A percentile compares a stretch with the other conserved stretches of the same genome.
Conservation (phyloP, 768 basidiomycete genomes). For the Macrolepiota dolichaula region DNA sequence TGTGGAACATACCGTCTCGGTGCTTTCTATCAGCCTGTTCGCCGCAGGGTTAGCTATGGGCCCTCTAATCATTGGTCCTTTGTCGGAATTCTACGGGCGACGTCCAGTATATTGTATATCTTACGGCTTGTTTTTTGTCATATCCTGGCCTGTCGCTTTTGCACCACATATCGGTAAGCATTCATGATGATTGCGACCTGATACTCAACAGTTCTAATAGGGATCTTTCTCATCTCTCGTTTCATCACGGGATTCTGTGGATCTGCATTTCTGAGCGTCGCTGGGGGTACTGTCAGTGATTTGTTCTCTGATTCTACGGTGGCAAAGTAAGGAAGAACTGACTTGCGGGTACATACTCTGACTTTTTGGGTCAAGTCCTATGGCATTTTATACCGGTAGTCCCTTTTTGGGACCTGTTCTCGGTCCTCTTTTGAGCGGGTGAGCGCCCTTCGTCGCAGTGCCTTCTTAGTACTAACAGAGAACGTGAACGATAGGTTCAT, state of each 20-base stretch:
- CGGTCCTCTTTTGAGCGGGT: slow-evolving; percentile 62
- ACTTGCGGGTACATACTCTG: neutral
- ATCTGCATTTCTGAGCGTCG: slow-evolving; percentile 53
- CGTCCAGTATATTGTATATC: slow-evolving; percentile 60
- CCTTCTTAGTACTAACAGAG: neutral
- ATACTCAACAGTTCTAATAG: slow-evolving; percentile 27
- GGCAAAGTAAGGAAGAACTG: slow-evolving; percentile 44
- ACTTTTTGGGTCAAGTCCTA: slow-evolving; percentile 30
- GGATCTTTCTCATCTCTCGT: slow-evolving; percentile 56
- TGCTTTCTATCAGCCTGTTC: slow-evolving; percentile 54
- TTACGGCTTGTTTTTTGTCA: slow-evolving; percentile 56
- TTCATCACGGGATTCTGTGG: slow-evolving; percentile 55
- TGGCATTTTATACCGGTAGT: slow-evolving; percentile 53
- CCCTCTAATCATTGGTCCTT: slow-evolving; percentile 51
- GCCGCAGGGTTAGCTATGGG: slow-evolving; percentile 58
- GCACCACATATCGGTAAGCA: slow-evolving; percentile 57
- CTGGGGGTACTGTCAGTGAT: slow-evolving; percentile 54
- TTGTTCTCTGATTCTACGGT: slow-evolving; percentile 55
- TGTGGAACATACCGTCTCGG: slow-evolving; percentile 43
- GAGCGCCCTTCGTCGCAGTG: slow-evolving; percentile 15
- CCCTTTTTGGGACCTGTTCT: slow-evolving; percentile 51
- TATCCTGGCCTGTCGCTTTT: slow-evolving; percentile 76
- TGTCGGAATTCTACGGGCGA: slow-evolving; percentile 60
- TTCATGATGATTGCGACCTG: neutral
- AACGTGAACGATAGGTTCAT: slow-evolving; percentile 49